Conservation (phyloP, 1,284 basidiomycete genomes). For the Mycena sp. region DNA sequence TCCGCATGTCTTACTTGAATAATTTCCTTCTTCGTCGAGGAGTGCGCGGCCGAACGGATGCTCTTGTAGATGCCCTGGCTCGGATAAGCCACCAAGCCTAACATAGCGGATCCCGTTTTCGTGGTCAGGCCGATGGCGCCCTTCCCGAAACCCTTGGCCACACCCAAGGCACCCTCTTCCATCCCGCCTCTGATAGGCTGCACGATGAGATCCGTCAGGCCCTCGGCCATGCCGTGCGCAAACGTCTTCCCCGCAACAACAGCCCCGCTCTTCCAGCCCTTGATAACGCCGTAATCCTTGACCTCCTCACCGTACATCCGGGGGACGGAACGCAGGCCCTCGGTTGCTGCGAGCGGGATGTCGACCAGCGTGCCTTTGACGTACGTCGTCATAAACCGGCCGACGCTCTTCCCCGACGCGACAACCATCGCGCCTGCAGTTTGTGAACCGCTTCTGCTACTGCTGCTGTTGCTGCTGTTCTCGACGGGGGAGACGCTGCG, state of each 20-base stretch:
- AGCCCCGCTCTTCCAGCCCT: slow-evolving; percentile 24
- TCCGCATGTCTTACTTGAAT: slow-evolving; percentile 2
- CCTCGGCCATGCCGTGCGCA: slow-evolving; percentile 8
- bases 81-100: slow-evolving; percentile 20
- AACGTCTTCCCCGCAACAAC: slow-evolving; percentile 25
- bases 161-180: slow-evolving; percentile 13
- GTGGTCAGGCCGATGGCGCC: background rate
- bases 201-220: slow-evolving; percentile 19
- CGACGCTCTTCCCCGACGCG: slow-evolving; percentile 23
- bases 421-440: slow-evolving; percentile 27
- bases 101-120: background rate
- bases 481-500: background rate
- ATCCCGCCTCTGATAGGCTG: slow-evolving; percentile 26
- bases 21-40: slow-evolving; percentile 3
- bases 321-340: slow-evolving; percentile 21
- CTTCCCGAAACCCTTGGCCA: slow-evolving; percentile 21
- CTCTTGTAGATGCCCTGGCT: slow-evolving; percentile 23
- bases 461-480: background rate
- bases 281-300: slow-evolving; percentile 17
- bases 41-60: slow-evolving; percentile 5
- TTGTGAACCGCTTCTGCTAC: slow-evolving; percentile 6
- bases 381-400: background rate
- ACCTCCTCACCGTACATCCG: slow-evolving; percentile 25
- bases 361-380: slow-evolving; percentile 11
- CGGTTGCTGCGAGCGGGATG: slow-evolving; percentile 24